Conservation (phyloP, 352 stramenopile genomes). For the Pythium biforme region DNA sequence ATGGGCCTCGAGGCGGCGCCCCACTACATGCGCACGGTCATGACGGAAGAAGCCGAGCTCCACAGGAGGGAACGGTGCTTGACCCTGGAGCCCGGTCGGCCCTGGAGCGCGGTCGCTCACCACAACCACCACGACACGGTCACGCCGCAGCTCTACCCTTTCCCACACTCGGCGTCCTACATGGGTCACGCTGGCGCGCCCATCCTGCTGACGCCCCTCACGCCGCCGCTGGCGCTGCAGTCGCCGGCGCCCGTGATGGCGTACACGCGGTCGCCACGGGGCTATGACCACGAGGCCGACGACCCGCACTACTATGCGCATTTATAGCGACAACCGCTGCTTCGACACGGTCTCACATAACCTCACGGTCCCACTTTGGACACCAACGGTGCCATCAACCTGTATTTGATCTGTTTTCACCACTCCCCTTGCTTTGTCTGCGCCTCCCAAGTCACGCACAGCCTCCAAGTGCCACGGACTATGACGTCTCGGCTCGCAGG, state of each 20-base stretch:
- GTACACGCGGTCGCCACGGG: neutral
- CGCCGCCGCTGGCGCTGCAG: neutral
- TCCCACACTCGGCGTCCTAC: neutral
- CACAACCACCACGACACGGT: neutral
- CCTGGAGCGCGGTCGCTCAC: neutral
- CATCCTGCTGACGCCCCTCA: neutral
- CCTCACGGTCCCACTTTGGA: neutral
- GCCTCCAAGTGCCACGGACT: too few relatives aligned
- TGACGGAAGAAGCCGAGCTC: slow-evolving; percentile 8
- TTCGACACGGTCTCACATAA: too few relatives aligned
- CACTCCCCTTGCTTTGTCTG: too few relatives aligned
- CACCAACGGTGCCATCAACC: too few relatives aligned
- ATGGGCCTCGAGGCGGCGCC: neutral
- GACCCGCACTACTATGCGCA: slow-evolving; percentile 1
- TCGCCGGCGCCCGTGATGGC: neutral
- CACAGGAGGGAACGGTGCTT: slow-evolving; percentile 7
- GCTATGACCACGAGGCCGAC: neutral
- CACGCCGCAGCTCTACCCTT: neutral
- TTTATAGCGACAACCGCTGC: too few relatives aligned
- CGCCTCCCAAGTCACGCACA: too few relatives aligned
- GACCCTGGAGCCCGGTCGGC: neutral
- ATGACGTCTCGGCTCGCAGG: too few relatives aligned
- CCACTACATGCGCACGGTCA: slow-evolving; percentile 15
- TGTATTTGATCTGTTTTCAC: too few relatives aligned
- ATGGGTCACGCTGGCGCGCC: slow-evolving; percentile 1